Conservation (phyloP, 495 filamentous ascomycete genomes). For the Astrocystis sublimbata region DNA sequence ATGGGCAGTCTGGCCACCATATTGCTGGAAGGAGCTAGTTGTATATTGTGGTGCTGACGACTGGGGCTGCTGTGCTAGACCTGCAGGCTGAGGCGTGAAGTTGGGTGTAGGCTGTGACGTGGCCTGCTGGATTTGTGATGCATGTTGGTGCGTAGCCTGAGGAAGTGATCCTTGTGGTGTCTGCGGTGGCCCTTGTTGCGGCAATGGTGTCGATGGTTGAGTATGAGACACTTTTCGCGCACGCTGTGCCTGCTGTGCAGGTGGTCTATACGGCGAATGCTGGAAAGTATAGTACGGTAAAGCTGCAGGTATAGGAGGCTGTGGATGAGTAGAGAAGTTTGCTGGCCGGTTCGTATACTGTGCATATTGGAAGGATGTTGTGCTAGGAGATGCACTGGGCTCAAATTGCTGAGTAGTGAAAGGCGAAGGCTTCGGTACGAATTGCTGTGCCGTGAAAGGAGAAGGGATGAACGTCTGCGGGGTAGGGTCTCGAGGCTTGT, state of each 20-base stretch:
- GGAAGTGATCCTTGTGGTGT: background rate
- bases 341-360: constrained; percentile 9
- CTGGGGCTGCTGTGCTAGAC: constrained; percentile 2
- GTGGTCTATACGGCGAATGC: constrained; percentile 9
- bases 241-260: constrained; percentile 6
- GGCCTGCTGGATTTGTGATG: constrained; percentile 16
- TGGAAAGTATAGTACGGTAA: constrained; percentile 20
- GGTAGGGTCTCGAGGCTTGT: constrained; percentile 51
- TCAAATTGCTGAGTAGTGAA: constrained; percentile 27
- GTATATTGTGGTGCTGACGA: background rate
- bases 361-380: constrained; percentile 17
- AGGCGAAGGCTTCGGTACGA: constrained; percentile 32
- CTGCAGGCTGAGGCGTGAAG: constrained; percentile 16
- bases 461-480: constrained; percentile 33
- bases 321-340: constrained; percentile 9
- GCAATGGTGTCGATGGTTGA: background rate
- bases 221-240: background rate
- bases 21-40: background rate
- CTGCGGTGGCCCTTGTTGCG: constrained; percentile 9
- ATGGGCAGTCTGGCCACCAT: background rate
- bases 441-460: constrained; percentile 43
- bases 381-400: constrained; percentile 18
- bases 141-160: background rate
- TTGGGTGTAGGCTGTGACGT: constrained; percentile 20
- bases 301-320: background rate